Conservation (phyloP, 352 stramenopile species). For the Globisporangium camurandrum region DNA sequence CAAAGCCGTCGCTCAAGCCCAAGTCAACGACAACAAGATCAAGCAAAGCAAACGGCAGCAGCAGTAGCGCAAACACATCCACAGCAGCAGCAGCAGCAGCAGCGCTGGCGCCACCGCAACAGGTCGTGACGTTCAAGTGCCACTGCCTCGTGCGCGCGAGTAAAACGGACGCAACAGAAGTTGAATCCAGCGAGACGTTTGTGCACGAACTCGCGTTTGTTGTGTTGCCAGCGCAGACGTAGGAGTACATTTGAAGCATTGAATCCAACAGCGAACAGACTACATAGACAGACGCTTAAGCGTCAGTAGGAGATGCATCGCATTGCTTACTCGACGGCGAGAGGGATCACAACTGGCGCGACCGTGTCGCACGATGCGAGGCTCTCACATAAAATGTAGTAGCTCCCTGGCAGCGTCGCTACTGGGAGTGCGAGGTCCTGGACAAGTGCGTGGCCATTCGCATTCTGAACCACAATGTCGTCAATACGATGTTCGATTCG, state of each 20-base stretch:
- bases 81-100: too few species aligned
- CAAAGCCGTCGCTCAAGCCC: not conserved
- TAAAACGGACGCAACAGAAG: slow-evolving; percentile 24
- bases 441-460: slow-evolving; percentile 21
- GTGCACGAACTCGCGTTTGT: slow-evolving; percentile 39
- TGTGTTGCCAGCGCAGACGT: slow-evolving; percentile 13
- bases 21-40: slow-evolving; percentile 1
- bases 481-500: slow-evolving; percentile 11
- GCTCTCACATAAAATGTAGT: slow-evolving; percentile 37
- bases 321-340: slow-evolving; percentile 10
- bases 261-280: slow-evolving; percentile 1
- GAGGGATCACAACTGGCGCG: slow-evolving; percentile 7
- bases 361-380: slow-evolving; percentile 18
- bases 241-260: not conserved
- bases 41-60: slow-evolving; percentile 5
- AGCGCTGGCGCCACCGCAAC: slow-evolving; percentile 4
- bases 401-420: slow-evolving; percentile 21
- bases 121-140: slow-evolving; percentile 46
- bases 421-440: slow-evolving; percentile 20
- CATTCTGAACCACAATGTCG: slow-evolving; percentile 16
- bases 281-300: not conserved
- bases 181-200: slow-evolving; percentile 27
- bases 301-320: not conserved
- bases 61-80: slow-evolving; percentile 1
- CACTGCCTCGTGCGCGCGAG: slow-evolving; percentile 20